Base-by-base conservation (phyloP, 1,284 basidiomycete genomes). In the Cryptococcus hybrid region DNA sequence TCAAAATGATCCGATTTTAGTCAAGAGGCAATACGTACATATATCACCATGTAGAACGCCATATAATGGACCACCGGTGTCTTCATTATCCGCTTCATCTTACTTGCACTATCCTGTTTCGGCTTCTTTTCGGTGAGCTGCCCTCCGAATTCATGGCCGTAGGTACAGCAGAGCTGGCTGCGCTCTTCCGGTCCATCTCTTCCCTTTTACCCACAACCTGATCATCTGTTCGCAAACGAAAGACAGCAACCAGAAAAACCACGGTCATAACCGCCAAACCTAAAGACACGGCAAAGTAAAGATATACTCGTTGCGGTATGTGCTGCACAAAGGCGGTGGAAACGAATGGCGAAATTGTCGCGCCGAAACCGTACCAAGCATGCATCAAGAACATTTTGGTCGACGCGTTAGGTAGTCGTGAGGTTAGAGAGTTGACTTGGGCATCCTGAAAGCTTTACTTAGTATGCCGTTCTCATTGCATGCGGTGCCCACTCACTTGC, bases 351-450 rank as follows among this genome's bases (percentile, higher is more conserved):
- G 86, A 78, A 9, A 81, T 76, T 42, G 89, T 83, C 0, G 88
- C 88, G 1, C 88, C 88, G 2, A 84, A 66, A 47, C 87, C 84
- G 66, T 85, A 85, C 11, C 79, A 71, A 0, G 84, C 85, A 65
- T 88, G 86, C 43, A 85, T 66, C 44, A 87, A 69, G 49, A 85
- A 84, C 85, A 88, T 86, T 67, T 85, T 85, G 1, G 67, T 70
- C 6, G 60, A 57, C 30, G 71, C 70, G 61, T 70, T 65, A 9
- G 66, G 65, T 18, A 76, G 54, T 3, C 74, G 67, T 7, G 70
- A 58, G 12, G 61, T 57, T 7, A 76, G 52, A 6, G 69, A 64
- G 64, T 75, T 76, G 55, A 71, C 67, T 63, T 75, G 74, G 2
- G 74, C 73, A 54, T 76, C 74, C 63, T 67, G 48, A 6, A 7